Base-by-base conservation (phyloP, 306 rosid species). In the Inga oerstediana region DNA sequence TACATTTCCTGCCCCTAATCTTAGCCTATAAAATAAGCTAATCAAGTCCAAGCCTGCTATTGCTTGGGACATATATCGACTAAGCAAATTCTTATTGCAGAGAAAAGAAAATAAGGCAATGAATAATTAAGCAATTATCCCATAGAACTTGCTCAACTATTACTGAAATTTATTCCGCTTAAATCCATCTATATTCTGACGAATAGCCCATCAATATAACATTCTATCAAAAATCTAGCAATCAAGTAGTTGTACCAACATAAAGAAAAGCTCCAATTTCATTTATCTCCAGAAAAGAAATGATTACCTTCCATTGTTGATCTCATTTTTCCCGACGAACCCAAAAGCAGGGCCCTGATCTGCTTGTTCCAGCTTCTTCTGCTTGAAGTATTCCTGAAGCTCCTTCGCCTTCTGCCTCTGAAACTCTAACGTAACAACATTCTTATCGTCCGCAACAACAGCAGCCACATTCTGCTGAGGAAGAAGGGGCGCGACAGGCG, bases 361-460 rank as follows among this genome's bases (percentile, higher is more conserved):
- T 56, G 97, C 93, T 16, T 85, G 92, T 27, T 93, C 97, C 84
- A 92, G 91, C 92, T 94, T 93, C 97, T 94, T 92, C 94, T 89
- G 90, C 85, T 90, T 93, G 79, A 93, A 94, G 78, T 89, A 94
- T 24, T 94, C 97, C 91, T 89, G 97, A 84, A 94, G 88, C 89
- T 94, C 98, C 92, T 91, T 94, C 15, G 97, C 98, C 89, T 86
- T 94, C 75, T 79, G 88, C 85, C 98, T 89, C 92, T 94, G 98
- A 81, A 93, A 91, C 90, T 94, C 98, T 48, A 93, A 80, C 22
- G 97, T 91, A 67, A 93, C 61, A 70, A 64, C 92, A 88, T 82
- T 88, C 76, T 88, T 89, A 46, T 80, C 91, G 41, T 79, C 92
- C 34, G 51, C 88, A 59, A 74, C 62, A 76, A 69, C 64, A 75